Base-by-base conservation (phyloP, 768 basidiomycete species). In the Tricholoma matsutake region DNA sequence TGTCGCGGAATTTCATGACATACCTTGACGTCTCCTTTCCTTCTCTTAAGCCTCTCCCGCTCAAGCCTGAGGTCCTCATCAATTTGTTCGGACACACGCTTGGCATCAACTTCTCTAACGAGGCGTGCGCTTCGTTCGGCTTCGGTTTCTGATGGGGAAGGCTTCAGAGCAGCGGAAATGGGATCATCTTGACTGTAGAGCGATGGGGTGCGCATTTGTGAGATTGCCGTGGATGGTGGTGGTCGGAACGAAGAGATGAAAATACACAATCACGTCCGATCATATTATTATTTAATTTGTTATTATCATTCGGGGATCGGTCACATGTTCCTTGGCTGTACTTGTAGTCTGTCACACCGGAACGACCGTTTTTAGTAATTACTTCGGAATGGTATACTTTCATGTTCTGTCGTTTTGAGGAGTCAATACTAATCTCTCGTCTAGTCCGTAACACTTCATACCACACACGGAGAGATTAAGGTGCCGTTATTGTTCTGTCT, bases 401-500 rank as follows among this genome's bases (percentile, higher is more conserved):
- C 29, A n/a, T 28, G 31, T 18, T 9, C n/a, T 14, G n/a, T n/a
- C 31, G 29, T 6, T 53, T 32, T 25, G 2, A 51, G 14, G 8
- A 18, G 18, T 20, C 18, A 11, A 6, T 31, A n/a, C 29, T 31
- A n/a, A 32, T 18, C 9, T 4, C 53, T 43, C 49, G 53, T 60
- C 13, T 67, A 94, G 96, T 96, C 96, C 59, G 95, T 97, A 41
- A 98, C 96, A 6, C 81, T 98, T 56, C 90, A 98, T 73, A 98
- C 96, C 0, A 85, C 89, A n/a, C 89, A 89, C 68, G 96, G 96
- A 16, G 96, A 98, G 62, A 81, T 98, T 75, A 98, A 98, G 86
- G 94, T 92, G 68, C 53, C 22, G n/a, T 52, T 9, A 14, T 18
- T 29, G 52, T 56, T 32, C 54, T 61, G 56, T 54, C 1, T 45